Percentiles rank a stretch among this genome's conserved stretches.
Evolutionary conservation across 495 filamentous ascomycete genomes (phyloP).

Genomic region (Delitschia confertaspora): DNA sequence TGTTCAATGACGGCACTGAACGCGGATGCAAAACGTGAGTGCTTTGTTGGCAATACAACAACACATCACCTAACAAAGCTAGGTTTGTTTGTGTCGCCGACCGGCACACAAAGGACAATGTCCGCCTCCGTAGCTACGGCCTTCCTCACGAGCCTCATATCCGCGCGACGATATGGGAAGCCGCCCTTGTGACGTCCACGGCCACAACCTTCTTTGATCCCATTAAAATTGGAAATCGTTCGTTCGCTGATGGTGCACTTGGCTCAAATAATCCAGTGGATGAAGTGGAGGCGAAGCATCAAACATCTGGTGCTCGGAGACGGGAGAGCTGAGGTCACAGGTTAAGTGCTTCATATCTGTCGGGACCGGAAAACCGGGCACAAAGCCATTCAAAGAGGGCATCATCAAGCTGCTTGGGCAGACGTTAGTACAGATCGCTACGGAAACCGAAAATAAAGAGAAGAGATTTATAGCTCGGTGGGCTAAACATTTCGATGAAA

Average conservation of each 20-base stretch:
- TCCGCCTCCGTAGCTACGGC: slow-evolving; percentile 37
- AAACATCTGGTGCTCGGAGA: slow-evolving; percentile 28
- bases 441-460: slow-evolving; percentile 12
- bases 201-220: slow-evolving; percentile 28
- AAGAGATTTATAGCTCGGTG: slow-evolving; percentile 5
- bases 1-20: slow-evolving; percentile 17
- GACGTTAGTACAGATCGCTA: slow-evolving; percentile 6
- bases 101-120: slow-evolving; percentile 30
- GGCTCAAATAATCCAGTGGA: slow-evolving; percentile 28
- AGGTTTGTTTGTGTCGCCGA: slow-evolving; percentile 40
- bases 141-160: slow-evolving; percentile 8
- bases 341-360: slow-evolving; percentile 39
- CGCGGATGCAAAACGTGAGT: slow-evolving; percentile 28
- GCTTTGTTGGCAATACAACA: background rate
- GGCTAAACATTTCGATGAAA: background rate
- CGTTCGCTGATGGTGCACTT: slow-evolving; percentile 33
- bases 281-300: slow-evolving; percentile 22
- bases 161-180: slow-evolving; percentile 22
- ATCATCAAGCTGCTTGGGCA: slow-evolving; percentile 9
- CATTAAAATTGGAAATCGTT: slow-evolving; percentile 32
- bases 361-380: slow-evolving; percentile 16
- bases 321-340: slow-evolving; percentile 30
- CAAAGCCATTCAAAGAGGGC: slow-evolving; percentile 12
- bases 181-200: slow-evolving; percentile 23
- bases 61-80: background rate